phyloP scores from a whole-genome alignment of 2,329 filamentous ascomycete genomes.

The Pseudovirgaria hyperparasitica region DNA sequence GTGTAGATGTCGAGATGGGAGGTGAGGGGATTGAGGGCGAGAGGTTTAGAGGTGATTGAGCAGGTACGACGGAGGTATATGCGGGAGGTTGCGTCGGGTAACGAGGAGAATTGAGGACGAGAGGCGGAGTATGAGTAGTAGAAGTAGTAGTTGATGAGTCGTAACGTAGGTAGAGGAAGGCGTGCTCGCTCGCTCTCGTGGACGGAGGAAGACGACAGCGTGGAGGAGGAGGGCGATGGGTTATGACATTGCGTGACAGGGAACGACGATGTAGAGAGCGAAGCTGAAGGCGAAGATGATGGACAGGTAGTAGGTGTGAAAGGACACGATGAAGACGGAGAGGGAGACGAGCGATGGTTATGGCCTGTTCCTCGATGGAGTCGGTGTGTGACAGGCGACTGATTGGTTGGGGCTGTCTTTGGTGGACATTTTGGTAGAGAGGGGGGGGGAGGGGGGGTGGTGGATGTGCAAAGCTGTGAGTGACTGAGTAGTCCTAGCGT shows the following conservation, averaged over 20 bases:
- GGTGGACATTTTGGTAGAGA: too few relatives aligned
- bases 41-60: constrained; percentile 10
- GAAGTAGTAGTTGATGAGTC: constrained; percentile 4
- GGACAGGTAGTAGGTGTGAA: constrained; percentile 13
- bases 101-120: constrained; percentile 17
- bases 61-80: constrained; percentile 11
- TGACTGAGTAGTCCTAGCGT: too few relatives aligned
- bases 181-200: neutral
- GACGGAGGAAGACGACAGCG: constrained; percentile 6
- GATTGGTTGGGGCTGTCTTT: too few relatives aligned
- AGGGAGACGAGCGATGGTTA: constrained; percentile 11
- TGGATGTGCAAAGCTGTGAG: too few relatives aligned
- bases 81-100: constrained; percentile 14
- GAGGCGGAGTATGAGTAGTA: neutral
- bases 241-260: constrained; percentile 10
- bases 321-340: constrained; percentile 12
- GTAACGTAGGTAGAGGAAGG: constrained; percentile 7
- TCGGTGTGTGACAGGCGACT: too few relatives aligned
- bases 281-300: constrained; percentile 6
- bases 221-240: constrained; percentile 11
- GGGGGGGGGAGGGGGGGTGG: too few relatives aligned
- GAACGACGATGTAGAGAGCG: constrained; percentile 8
- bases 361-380: too few relatives aligned
- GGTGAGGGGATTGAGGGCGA: constrained; percentile 9
- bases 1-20: constrained; percentile 4